Percentiles rank a stretch among this genome's conserved stretches.
Conservation (phyloP, 192 early-diverging fungal species). For the Lobosporangium transversale region DNA sequence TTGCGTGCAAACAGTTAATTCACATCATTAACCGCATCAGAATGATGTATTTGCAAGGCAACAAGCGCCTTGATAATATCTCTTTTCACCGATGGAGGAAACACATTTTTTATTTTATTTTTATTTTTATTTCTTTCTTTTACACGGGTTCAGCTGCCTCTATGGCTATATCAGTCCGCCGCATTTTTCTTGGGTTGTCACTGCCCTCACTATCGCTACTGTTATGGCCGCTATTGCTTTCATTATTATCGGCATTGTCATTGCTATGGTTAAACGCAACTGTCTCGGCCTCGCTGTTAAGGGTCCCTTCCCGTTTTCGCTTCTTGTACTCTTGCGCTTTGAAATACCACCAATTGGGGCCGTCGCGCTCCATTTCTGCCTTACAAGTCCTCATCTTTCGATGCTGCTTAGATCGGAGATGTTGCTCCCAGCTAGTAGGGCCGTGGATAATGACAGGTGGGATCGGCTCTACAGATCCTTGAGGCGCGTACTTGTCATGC, state of each 20-base stretch:
- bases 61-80: no score
- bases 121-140: neutral
- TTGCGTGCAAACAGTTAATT: no score
- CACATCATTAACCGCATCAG: no score
- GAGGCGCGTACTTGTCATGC: constrained; percentile 17
- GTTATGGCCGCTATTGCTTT: neutral
- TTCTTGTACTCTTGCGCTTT: constrained; percentile 51
- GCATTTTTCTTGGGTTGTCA: constrained; percentile 3
- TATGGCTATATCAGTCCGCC: constrained; percentile 1
- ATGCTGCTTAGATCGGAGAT: constrained; percentile 75
- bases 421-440: constrained; percentile 78
- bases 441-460: constrained; percentile 73
- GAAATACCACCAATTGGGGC: constrained; percentile 47
- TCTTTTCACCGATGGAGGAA: no score
- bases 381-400: constrained; percentile 50
- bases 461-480: constrained; percentile 13
- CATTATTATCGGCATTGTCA: no score
- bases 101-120: neutral
- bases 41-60: no score
- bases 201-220: neutral
- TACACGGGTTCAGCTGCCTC: neutral
- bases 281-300: constrained; percentile 2
- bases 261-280: no score
- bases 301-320: constrained; percentile 33
- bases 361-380: constrained; percentile 52